Conservation (phyloP, 495 filamentous ascomycete species). For the Letharia columbiana region DNA sequence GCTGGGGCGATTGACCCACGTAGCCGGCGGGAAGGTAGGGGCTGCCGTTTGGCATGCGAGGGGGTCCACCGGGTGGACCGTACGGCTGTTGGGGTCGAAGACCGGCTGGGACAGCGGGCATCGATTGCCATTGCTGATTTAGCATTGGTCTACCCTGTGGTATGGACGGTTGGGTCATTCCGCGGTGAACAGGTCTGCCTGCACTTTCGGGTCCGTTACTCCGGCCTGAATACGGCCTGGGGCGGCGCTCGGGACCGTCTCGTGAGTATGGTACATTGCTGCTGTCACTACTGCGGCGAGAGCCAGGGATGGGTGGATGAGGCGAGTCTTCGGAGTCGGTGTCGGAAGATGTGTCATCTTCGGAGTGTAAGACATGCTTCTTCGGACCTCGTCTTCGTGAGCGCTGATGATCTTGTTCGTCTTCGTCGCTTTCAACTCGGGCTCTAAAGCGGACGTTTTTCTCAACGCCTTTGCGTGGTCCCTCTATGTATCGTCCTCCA, state of each 20-base stretch:
- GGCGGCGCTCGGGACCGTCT: constrained; percentile 14
- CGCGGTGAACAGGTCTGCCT: not conserved
- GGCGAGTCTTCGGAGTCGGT: constrained; percentile 18
- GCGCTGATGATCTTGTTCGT: constrained; percentile 24
- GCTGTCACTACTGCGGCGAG: constrained; percentile 10
- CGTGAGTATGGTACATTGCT: constrained; percentile 14
- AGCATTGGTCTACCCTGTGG: constrained; percentile 5
- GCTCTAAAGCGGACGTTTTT: constrained; percentile 34
- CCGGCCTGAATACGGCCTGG: constrained; percentile 16
- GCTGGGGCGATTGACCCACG: constrained; percentile 16
- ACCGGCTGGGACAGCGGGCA: constrained; percentile 4
- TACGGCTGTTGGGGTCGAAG: constrained; percentile 11
- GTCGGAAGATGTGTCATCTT: constrained; percentile 19
- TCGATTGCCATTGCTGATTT: constrained; percentile 15
- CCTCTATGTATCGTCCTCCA: constrained; percentile 36
- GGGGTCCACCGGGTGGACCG: constrained; percentile 2
- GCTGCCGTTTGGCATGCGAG: constrained; percentile 15
- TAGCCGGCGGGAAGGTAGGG: constrained; percentile 12
- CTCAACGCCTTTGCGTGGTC: constrained; percentile 26
- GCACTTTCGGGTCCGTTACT: constrained; percentile 18
- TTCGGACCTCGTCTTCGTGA: constrained; percentile 22
- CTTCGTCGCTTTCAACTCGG: constrained; percentile 36
- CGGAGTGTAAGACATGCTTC: constrained; percentile 26
- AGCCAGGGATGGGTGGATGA: constrained; percentile 1
- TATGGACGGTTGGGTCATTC: constrained; percentile 8